Conservation (phyloP, 257 asterid genomes). For the Ajuga chamaepitys region DNA sequence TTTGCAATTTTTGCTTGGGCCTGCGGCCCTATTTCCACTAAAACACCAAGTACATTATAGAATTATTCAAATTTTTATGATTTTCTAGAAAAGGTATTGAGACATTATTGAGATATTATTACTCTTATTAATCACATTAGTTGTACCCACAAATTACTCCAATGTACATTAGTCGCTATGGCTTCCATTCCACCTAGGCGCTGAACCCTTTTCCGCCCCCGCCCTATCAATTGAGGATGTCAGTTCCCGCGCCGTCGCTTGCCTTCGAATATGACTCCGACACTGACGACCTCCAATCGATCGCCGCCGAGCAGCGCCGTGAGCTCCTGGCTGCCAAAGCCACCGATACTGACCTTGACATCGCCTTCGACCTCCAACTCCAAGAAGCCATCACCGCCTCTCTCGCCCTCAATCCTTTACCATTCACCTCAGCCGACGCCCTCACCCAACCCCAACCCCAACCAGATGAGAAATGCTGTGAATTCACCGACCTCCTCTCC, state of each 20-base stretch:
- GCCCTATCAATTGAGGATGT: background rate
- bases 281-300: slow-evolving; percentile 29
- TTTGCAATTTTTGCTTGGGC: too few species aligned
- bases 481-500: slow-evolving; percentile 23
- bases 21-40: too few species aligned
- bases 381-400: slow-evolving; percentile 63
- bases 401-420: slow-evolving; percentile 23
- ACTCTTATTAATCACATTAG: too few species aligned
- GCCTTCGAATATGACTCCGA: slow-evolving; percentile 2
- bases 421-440: slow-evolving; percentile 22
- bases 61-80: too few species aligned
- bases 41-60: too few species aligned
- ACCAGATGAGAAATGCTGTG: slow-evolving; percentile 3
- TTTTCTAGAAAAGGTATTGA: too few species aligned
- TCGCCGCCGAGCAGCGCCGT: slow-evolving; percentile 49
- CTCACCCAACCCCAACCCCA: background rate
- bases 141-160: too few species aligned
- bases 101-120: too few species aligned
- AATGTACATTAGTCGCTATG: too few species aligned
- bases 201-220: background rate
- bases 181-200: too few species aligned
- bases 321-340: slow-evolving; percentile 47
- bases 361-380: slow-evolving; percentile 67
- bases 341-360: slow-evolving; percentile 51
- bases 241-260: slow-evolving; percentile 12